Evolutionary conservation across 2,329 filamentous ascomycete species (phyloP), one percentile per base, ranked within the genome.

Genomic region (Kalmusia sp.): DNA sequence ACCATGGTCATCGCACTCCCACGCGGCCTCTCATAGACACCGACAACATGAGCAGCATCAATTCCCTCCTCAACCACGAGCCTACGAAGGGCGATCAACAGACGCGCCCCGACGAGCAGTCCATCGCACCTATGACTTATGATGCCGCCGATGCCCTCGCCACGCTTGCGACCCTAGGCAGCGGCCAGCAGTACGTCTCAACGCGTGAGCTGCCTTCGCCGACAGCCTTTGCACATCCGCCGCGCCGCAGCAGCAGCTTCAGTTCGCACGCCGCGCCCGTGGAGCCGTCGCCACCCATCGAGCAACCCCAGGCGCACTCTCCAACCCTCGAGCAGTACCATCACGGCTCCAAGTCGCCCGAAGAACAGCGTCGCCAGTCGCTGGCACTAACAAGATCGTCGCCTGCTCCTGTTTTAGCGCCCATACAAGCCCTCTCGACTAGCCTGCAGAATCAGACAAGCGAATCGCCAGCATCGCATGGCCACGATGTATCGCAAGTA

Each of bases 271-370:
- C 65, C 54, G 70, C 71, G 50, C 69, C 71, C 27, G 69, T 77
- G 35, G 74, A 78, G 60, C 71, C 77, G 9, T 69, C 70, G 47
- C 72, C 75, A 49, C 74, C 76, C 46, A 52, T 66, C 22, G 66
- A 73, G 8, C 62, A 55, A 43, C 64, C 67, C 22, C 68, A 72
- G 21, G 35, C 57, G 22, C 74, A 69, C 64, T 80, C 78, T 22
- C 78, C 79, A 4, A 77, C 78, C 2, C 72, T 80, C 38, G 76
- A 80, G 21, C 77, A 79, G 40, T 80, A 80, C 61, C 77, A 78
- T 55, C 74, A 79, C 57, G 71, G 72, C 38, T 77, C 77, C 33
- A 69, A 70, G 31, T 80, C 77, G 40, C 78, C 78, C 34, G 76
- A 79, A 54, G 74, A 76, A 59, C 70, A 71, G 40, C 67, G 74